A percentile compares a stretch with the other conserved stretches of the same genome.
phyloP scores from a whole-genome alignment of 73 alveolate species.

The Stentor roeselii region DNA sequence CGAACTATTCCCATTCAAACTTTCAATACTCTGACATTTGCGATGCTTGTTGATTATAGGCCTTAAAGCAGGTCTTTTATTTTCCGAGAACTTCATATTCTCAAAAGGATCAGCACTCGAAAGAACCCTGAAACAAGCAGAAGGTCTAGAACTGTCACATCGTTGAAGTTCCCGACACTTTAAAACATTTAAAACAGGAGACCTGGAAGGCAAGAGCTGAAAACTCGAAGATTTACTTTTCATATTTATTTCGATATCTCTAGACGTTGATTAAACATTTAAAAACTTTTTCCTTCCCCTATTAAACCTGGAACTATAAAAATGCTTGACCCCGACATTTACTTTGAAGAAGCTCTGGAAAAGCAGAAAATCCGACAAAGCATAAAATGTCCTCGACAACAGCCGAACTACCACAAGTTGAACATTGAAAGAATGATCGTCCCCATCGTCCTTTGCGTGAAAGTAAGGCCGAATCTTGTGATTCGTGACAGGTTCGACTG shows the following conservation, averaged over 20 bases:
- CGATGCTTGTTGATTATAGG: background rate
- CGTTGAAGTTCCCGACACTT: no score
- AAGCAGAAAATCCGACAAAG: background rate
- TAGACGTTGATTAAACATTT: no score
- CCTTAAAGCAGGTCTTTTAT: background rate
- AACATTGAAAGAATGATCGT: slow-evolving; percentile 28
- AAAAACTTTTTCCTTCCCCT: no score
- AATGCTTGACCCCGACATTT: slow-evolving; percentile 30
- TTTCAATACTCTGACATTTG: background rate
- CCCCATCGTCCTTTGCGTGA: slow-evolving; percentile 22
- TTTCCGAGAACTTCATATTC: background rate
- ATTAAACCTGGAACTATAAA: no score
- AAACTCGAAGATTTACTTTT: no score
- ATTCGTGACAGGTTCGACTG: slow-evolving; percentile 26
- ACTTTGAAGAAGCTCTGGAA: slow-evolving; percentile 24
- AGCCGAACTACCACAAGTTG: slow-evolving; percentile 30
- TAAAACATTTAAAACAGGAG: no score
- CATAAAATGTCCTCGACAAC: slow-evolving; percentile 25
- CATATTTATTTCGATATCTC: no score
- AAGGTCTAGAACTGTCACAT: no score
- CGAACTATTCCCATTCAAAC: background rate
- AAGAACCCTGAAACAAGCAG: no score
- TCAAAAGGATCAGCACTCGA: background rate
- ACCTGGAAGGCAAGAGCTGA: no score
- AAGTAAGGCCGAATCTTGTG: slow-evolving; percentile 27